These are phyloP conservation scores for Coemansia sp. DNA, from an alignment of 192 early-diverging fungal genomes.

Conservation along the genomic window DNA sequence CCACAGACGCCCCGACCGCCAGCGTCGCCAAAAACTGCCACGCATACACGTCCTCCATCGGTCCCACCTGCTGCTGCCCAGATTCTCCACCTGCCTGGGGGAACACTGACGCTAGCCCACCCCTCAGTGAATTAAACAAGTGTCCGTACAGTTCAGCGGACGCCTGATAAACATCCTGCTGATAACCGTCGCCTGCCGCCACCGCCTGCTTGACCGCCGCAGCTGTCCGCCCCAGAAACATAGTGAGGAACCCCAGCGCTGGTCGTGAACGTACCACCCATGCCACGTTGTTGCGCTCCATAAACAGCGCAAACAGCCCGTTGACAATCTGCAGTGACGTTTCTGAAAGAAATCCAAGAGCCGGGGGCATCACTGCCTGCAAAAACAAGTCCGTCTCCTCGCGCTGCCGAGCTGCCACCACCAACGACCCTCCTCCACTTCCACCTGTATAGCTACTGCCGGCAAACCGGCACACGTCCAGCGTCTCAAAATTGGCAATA, in stretches of 20 bases:
- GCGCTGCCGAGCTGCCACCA: slow-evolving; percentile 23
- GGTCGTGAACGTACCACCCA: slow-evolving; percentile 81
- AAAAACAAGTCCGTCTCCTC: slow-evolving; percentile 86
- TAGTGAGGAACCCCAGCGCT: slow-evolving; percentile 84
- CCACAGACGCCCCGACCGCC: slow-evolving; percentile 88
- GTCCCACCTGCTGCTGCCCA: slow-evolving; percentile 38
- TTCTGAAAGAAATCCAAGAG: slow-evolving; percentile 78
- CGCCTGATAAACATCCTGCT: slow-evolving; percentile 43
- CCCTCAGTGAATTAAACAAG: slow-evolving; percentile 75
- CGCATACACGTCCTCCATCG: slow-evolving; percentile 77
- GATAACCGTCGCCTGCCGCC: too few species aligned
- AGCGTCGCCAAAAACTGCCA: slow-evolving; percentile 98
- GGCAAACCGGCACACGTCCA: slow-evolving; percentile 62
- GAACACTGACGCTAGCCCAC: slow-evolving; percentile 75
- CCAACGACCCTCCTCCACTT: too few species aligned
- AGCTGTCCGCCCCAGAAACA: slow-evolving; percentile 87
- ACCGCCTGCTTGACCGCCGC: slow-evolving; percentile 76
- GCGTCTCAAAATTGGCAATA: slow-evolving; percentile 70
- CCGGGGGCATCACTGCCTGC: slow-evolving; percentile 80
- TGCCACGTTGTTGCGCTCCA: slow-evolving; percentile 86
- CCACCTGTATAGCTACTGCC: slow-evolving; percentile 35
- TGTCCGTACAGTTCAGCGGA: slow-evolving; percentile 81
- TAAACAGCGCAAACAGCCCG: slow-evolving; percentile 72
- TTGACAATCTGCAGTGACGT: slow-evolving; percentile 80
- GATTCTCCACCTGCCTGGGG: too few species aligned